Conservation (phyloP, 2,329 filamentous ascomycete genomes). For the Exophiala aquamarina region DNA sequence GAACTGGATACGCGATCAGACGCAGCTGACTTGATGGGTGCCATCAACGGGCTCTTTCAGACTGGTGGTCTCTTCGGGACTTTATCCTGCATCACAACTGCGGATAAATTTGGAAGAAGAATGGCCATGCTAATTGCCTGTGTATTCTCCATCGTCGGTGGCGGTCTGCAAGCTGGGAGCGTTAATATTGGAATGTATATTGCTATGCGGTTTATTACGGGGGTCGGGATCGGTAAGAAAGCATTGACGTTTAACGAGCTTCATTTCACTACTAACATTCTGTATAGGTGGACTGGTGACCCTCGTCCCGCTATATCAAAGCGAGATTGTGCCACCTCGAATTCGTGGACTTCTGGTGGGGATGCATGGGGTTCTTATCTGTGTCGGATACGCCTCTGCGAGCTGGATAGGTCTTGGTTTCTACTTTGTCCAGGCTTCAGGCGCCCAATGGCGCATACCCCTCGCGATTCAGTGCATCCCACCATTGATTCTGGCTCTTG, state of each 20-base stretch:
- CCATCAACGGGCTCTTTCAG: slow-evolving; percentile 15
- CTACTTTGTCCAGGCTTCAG: slow-evolving; percentile 8
- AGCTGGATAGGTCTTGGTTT: slow-evolving; percentile 5
- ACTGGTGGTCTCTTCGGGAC: slow-evolving; percentile 28
- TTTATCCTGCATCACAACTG: slow-evolving; percentile 37
- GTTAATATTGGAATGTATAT: slow-evolving; percentile 7
- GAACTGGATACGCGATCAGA: slow-evolving; percentile 32
- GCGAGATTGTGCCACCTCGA: slow-evolving; percentile 43
- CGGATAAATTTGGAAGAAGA: slow-evolving; percentile 11
- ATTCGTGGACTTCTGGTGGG: slow-evolving; percentile 36
- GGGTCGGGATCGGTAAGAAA: slow-evolving; percentile 35
- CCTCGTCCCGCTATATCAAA: slow-evolving; percentile 43
- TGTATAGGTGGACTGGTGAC: slow-evolving; percentile 1
- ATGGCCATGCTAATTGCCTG: slow-evolving; percentile 7
- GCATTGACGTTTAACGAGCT: background rate
- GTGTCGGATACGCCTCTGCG: slow-evolving; percentile 1
- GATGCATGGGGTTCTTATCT: background rate
- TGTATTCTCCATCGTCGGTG: slow-evolving; percentile 28
- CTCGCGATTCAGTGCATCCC: slow-evolving; percentile 44
- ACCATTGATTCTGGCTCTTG: slow-evolving; percentile 38
- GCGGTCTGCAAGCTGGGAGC: slow-evolving; percentile 37
- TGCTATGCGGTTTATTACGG: slow-evolving; percentile 42
- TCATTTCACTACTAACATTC: background rate
- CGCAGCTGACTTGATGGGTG: slow-evolving; percentile 40
- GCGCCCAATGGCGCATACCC: slow-evolving; percentile 8